Evolutionary conservation across 768 basidiomycete species (phyloP).

Genomic region (Daedalea quercina): DNA sequence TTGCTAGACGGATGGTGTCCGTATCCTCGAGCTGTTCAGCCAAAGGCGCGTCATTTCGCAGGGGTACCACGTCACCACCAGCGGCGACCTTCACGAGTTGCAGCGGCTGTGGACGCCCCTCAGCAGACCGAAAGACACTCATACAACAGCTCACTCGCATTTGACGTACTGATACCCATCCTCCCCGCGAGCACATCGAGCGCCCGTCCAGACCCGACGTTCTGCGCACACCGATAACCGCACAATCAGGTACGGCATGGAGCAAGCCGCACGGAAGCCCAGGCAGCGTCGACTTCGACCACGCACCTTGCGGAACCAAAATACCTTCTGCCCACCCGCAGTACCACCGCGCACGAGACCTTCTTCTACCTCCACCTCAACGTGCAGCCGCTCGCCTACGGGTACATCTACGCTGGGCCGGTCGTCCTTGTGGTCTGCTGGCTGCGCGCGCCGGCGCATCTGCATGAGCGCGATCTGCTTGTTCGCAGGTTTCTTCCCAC

Average conservation of each 20-base stretch:
- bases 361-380: conserved; percentile 33
- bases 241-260: too few species aligned
- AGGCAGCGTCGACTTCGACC: not conserved
- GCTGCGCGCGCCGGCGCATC: conserved; percentile 62
- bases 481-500: conserved; percentile 45
- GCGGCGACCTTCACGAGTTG: conserved; percentile 24
- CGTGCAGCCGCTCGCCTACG: conserved; percentile 51
- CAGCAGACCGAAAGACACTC: not conserved
- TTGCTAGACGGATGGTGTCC: not conserved
- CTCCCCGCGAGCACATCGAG: conserved; percentile 42
- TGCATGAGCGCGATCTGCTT: conserved; percentile 64
- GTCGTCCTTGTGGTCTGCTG: conserved; percentile 56
- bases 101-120: conserved; percentile 30
- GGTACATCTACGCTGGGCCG: conserved; percentile 36
- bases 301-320: not conserved
- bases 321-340: not conserved
- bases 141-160: not conserved
- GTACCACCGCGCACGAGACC: not conserved
- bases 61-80: not conserved
- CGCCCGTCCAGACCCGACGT: conserved; percentile 49
- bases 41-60: not conserved
- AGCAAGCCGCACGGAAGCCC: too few species aligned
- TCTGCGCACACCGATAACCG: conserved; percentile 27
- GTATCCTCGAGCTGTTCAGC: not conserved
- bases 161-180: not conserved